Percentiles rank a stretch among this genome's conserved stretches.
Conservation (phyloP, 345 rosid genomes). For the Salix brachista region DNA sequence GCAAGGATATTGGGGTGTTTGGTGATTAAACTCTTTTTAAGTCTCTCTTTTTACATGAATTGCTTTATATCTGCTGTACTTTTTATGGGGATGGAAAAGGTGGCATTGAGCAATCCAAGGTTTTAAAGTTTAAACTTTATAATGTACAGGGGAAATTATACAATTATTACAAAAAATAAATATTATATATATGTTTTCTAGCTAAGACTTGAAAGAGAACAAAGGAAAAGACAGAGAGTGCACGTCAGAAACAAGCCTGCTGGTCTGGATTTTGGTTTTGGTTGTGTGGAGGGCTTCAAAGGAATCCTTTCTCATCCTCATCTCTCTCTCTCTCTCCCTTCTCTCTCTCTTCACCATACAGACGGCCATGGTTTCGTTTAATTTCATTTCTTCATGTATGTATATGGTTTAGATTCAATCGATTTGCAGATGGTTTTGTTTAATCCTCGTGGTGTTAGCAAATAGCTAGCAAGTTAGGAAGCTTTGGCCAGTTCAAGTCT, state of each 20-base stretch:
- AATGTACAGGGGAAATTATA: not conserved
- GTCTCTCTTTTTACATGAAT: slow-evolving; percentile 7
- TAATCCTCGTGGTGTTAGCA: slow-evolving; percentile 28
- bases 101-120: slow-evolving; percentile 14
- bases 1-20: not conserved
- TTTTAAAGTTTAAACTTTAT: slow-evolving; percentile 1
- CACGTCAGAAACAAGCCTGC: slow-evolving; percentile 34
- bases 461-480: slow-evolving; percentile 8
- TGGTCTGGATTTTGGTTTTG: slow-evolving; percentile 28
- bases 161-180: not conserved
- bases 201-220: slow-evolving; percentile 26
- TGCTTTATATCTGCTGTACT: slow-evolving; percentile 25
- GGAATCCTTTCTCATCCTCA: slow-evolving; percentile 32
- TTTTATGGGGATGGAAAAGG: slow-evolving; percentile 27
- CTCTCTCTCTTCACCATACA: not conserved
- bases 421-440: slow-evolving; percentile 9
- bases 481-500: not conserved
- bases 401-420: not conserved
- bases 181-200: not conserved
- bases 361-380: not conserved
- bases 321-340: slow-evolving; percentile 17
- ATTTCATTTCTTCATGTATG: not conserved
- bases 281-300: slow-evolving; percentile 32
- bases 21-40: slow-evolving; percentile 1
- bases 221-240: slow-evolving; percentile 52